phyloP scores from a whole-genome alignment of 2,329 filamentous ascomycete species.

The Didymella keratinophila region DNA sequence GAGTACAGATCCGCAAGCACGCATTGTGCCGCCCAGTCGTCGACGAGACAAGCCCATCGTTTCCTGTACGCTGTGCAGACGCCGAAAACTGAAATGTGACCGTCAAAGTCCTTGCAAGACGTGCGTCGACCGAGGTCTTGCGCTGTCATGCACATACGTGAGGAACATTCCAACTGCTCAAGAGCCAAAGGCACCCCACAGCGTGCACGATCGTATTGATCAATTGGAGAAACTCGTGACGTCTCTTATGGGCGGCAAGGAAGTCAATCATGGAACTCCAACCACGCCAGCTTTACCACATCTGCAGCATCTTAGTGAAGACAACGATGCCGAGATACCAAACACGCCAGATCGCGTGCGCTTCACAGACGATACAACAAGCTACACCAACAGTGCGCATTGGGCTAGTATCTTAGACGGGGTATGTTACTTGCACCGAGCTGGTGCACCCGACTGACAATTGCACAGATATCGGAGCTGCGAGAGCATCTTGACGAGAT shows the following conservation, averaged over 20 bases:
- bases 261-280: conserved; percentile 14
- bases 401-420: conserved; percentile 51
- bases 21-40: conserved; percentile 36
- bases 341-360: conserved; percentile 44
- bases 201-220: conserved; percentile 48
- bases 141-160: conserved; percentile 45
- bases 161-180: conserved; percentile 29
- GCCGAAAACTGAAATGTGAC: conserved; percentile 46
- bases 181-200: conserved; percentile 37
- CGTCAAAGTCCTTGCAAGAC: conserved; percentile 48
- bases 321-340: conserved; percentile 27
- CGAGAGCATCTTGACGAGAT: conserved; percentile 44
- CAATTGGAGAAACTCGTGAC: conserved; percentile 50
- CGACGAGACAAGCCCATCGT: conserved; percentile 42
- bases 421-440: conserved; percentile 23
- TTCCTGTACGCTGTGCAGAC: conserved; percentile 30
- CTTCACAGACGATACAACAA: conserved; percentile 38
- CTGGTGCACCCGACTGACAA: conserved; percentile 7
- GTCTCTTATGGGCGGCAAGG: conserved; percentile 43
- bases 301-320: conserved; percentile 21
- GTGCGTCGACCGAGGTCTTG: conserved; percentile 47
- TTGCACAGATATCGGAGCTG: conserved; percentile 42
- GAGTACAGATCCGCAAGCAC: conserved; percentile 26
- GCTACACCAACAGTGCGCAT: conserved; percentile 44
- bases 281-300: conserved; percentile 8